phyloP scores from a whole-genome alignment of 1,284 basidiomycete genomes.

The Irpex sp. region DNA sequence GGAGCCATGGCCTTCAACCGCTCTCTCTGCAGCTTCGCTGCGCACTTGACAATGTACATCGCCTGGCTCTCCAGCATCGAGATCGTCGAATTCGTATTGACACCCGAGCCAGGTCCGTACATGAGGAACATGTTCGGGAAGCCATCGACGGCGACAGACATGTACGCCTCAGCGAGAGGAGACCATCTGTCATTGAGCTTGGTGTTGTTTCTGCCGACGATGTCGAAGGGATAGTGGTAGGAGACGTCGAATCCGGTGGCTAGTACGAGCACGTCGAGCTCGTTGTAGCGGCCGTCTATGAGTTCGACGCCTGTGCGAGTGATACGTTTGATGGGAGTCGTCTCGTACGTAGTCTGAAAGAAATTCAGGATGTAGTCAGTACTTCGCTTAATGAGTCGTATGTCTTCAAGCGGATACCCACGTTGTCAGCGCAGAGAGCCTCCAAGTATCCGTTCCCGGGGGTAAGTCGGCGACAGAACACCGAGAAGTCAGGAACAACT shows the following conservation, averaged over 20 bases:
- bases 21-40: constrained; percentile 56
- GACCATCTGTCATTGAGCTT: constrained; percentile 45
- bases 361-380: constrained; percentile 1
- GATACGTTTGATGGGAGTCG: constrained; percentile 45
- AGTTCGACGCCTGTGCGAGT: constrained; percentile 54
- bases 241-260: constrained; percentile 50
- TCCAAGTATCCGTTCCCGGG: constrained; percentile 67
- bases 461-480: constrained; percentile 56
- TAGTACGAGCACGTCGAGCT: constrained; percentile 50
- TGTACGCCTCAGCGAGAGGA: constrained; percentile 52
- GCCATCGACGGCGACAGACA: constrained; percentile 50
- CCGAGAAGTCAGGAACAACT: constrained; percentile 59
- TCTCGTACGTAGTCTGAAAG: constrained; percentile 47
- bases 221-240: constrained; percentile 45
- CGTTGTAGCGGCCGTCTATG: constrained; percentile 45
- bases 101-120: constrained; percentile 51
- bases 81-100: constrained; percentile 50
- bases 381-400: not conserved
- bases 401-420: constrained; percentile 21
- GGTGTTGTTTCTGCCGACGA: constrained; percentile 47
- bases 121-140: constrained; percentile 61
- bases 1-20: constrained; percentile 54
- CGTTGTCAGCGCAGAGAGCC: constrained; percentile 57
- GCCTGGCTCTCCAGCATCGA: constrained; percentile 51
- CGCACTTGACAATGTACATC: constrained; percentile 47